These are phyloP conservation scores for Yamadazyma friedrichii DNA, from an alignment of 1,139 yeast genomes.

Conservation along the genomic window DNA sequence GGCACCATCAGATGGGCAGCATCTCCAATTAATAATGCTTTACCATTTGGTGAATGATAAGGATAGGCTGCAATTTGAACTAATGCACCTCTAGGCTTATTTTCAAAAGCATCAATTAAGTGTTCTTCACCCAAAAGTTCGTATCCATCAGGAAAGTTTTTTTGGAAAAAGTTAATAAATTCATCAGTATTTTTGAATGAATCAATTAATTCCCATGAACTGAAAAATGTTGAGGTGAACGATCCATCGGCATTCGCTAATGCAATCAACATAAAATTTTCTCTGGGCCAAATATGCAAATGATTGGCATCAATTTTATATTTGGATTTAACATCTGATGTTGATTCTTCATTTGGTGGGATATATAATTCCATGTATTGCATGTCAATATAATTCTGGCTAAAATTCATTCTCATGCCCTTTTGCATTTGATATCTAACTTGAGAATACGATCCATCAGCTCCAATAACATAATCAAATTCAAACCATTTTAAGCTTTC, in stretches of 20 bases:
- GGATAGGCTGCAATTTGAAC: conserved; percentile 69
- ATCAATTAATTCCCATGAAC: conserved; percentile 71
- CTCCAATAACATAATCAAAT: conserved; percentile 69
- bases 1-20: conserved; percentile 98
- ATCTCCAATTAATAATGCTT: conserved; percentile 77
- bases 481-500: conserved; percentile 18
- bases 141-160: conserved; percentile 74
- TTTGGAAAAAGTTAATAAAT: conserved; percentile 53
- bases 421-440: conserved; percentile 71
- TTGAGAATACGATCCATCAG: conserved; percentile 84
- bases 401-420: conserved; percentile 63
- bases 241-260: conserved; percentile 83
- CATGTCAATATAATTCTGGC: conserved; percentile 81
- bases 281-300: conserved; percentile 92
- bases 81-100: conserved; percentile 74
- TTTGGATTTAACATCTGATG: conserved; percentile 27
- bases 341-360: conserved; percentile 44
- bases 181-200: conserved; percentile 42
- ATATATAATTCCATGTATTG: conserved; percentile 79
- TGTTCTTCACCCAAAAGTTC: conserved; percentile 61
- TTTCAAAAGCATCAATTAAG: conserved; percentile 49
- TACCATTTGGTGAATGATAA: conserved; percentile 62
- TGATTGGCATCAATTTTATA: conserved; percentile 70
- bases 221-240: conserved; percentile 86
- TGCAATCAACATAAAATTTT: conserved; percentile 84